Evolutionary conservation across 352 stramenopile genomes (phyloP).

Genomic region (Pythium dissimile): DNA sequence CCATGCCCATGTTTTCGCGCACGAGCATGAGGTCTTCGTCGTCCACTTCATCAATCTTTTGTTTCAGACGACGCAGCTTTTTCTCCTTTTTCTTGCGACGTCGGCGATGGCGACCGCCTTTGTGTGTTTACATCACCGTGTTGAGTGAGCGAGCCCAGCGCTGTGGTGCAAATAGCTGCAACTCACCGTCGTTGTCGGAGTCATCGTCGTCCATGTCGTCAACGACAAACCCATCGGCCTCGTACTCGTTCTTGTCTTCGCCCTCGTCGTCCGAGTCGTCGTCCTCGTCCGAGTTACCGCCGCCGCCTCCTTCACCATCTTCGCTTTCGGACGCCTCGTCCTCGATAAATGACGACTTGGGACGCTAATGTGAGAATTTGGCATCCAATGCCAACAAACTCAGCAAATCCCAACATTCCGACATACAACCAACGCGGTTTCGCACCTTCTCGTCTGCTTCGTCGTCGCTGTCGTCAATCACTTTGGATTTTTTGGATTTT

Average conservation of each 20-base stretch:
- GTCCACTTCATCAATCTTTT: constrained; percentile 86
- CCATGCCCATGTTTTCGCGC: constrained; percentile 88
- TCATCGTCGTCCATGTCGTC: constrained; percentile 76
- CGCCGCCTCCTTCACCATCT: constrained; percentile 40
- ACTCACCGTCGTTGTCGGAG: constrained; percentile 72
- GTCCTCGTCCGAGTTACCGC: constrained; percentile 59
- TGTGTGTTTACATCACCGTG: not conserved
- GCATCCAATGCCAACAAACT: not conserved
- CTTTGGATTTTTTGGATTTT: constrained; percentile 60
- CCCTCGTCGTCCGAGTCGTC: constrained; percentile 77
- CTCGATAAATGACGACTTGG: constrained; percentile 86
- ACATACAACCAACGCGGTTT: not conserved
- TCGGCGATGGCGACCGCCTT: constrained; percentile 57
- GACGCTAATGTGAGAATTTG: constrained; percentile 29
- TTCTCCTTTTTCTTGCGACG: constrained; percentile 85
- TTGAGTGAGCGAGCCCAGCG: constrained; percentile 17
- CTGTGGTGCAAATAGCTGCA: not conserved
- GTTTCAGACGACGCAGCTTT: constrained; percentile 83
- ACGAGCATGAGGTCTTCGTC: constrained; percentile 87
- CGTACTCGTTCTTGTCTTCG: constrained; percentile 87
- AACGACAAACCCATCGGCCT: constrained; percentile 88
- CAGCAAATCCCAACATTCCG: not conserved
- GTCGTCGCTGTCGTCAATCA: constrained; percentile 54
- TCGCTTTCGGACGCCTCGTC: constrained; percentile 88
- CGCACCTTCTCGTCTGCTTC: constrained; percentile 54